Base-by-base conservation (phyloP, 2,329 filamentous ascomycete genomes). In the Apiospora pterosperma region DNA sequence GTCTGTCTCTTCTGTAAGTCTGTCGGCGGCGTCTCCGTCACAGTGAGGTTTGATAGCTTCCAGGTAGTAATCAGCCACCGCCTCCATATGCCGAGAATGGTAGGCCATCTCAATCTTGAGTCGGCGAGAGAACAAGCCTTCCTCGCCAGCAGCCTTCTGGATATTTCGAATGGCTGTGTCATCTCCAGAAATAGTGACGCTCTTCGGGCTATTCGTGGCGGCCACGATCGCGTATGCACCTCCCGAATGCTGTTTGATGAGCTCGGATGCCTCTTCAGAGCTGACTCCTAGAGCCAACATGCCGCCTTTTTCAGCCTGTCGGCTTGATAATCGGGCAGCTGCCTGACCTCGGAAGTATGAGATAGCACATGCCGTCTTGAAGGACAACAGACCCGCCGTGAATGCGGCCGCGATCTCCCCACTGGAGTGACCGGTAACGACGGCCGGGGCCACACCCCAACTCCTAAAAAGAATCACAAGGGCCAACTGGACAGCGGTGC, bases 401-500 rank as follows among this genome's bases (percentile, higher is more conserved):
- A 79, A 81, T 0, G 78, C 78, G 10, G 76, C 79, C 0, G 74
- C 77, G n/a, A 80, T 79, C 63, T 80, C 78, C 2, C 79, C 79
- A 5, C 71, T 75, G 1, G 77, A 79, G 59, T 81, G 78, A 0
- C 79, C 78, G 1, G 76, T 67, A 5, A 80, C 76, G 1, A 72
- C 73, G 1, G 67, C 21, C 0, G 78, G 76, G 0, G 61, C 58
- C 7, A 81, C 67, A 0, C 65, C 69, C 67, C 72, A 75, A 0
- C 67, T 73, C 1, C 71, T 65, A 4, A 80, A 70, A 0, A 80
- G 68, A 7, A 81, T 70, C 2, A 76, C 77, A 2, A 84, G 67
- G 63, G 70, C 69, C 5, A 70, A 39, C 36, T 79, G 77, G 2
- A 80, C 59, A 10, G 73, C 77, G 16, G 75, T 77, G 61, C 71